Evolutionary conservation across 2,329 filamentous ascomycete species (phyloP).

Genomic region (Aspergillus pseudoviridinutans): DNA sequence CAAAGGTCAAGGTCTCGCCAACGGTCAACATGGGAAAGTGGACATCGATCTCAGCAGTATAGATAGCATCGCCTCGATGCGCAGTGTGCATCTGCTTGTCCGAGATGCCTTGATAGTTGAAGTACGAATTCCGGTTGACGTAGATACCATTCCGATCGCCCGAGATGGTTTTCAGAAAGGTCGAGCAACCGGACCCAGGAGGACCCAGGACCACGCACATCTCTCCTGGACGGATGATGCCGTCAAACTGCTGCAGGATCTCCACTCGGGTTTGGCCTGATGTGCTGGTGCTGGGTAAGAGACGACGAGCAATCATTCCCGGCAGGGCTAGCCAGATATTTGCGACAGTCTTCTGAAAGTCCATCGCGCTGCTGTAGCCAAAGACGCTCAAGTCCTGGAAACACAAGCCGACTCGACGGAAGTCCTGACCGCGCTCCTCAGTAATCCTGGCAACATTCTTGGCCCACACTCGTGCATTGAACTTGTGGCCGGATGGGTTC

Average conservation of each 20-base stretch:
- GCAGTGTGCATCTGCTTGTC: conserved; percentile 63
- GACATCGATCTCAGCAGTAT: conserved; percentile 79
- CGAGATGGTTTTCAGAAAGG: conserved; percentile 77
- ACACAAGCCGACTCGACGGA: too few species aligned
- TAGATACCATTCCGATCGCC: conserved; percentile 79
- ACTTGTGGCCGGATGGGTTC: too few species aligned
- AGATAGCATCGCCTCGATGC: conserved; percentile 84
- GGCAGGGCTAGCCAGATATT: too few species aligned
- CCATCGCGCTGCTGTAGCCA: too few species aligned
- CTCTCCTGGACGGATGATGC: conserved; percentile 55
- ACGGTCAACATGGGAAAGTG: conserved; percentile 77
- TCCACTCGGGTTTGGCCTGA: conserved; percentile 18
- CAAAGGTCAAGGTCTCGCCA: conserved; percentile 74
- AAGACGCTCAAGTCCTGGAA: too few species aligned
- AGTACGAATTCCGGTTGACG: conserved; percentile 64
- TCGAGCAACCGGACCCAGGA: conserved; percentile 63
- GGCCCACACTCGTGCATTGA: too few species aligned
- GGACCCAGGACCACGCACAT: conserved; percentile 56
- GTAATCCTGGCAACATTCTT: too few species aligned
- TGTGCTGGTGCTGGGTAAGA: too few species aligned
- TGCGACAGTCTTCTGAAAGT: too few species aligned
- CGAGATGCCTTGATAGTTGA: conserved; percentile 69
- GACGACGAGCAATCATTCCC: too few species aligned
- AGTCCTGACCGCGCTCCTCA: too few species aligned
- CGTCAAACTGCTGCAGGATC: conserved; percentile 64